A percentile compares a stretch with the other conserved stretches of the same genome.
phyloP scores from a whole-genome alignment of 805 yeast genomes.

The Diddensiella santjacobensis region DNA sequence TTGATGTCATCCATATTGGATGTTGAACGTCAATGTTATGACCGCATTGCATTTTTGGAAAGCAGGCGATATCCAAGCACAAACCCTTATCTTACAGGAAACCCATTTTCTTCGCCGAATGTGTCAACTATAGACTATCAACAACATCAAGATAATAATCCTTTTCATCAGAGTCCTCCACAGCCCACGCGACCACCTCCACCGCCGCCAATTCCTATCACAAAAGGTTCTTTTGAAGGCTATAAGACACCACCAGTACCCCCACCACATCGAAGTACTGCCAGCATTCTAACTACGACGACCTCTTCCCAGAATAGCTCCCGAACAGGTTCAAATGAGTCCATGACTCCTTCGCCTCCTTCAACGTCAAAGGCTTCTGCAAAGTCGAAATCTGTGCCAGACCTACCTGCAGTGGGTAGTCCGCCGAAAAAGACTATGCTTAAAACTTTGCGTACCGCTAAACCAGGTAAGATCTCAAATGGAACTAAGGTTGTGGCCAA shows the following conservation, averaged over 20 bases:
- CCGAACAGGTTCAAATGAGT: slow-evolving; percentile 4
- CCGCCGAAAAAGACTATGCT: slow-evolving; percentile 18
- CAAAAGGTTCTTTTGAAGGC: too few species aligned
- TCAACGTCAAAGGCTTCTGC: background rate
- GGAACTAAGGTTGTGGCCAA: slow-evolving; percentile 13
- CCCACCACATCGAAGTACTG: slow-evolving; percentile 2
- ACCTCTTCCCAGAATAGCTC: background rate
- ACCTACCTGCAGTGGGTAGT: slow-evolving; percentile 6
- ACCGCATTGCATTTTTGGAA: slow-evolving; percentile 32
- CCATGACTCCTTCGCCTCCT: background rate
- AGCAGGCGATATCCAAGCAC: slow-evolving; percentile 12
- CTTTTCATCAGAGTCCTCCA: background rate
- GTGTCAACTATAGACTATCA: background rate
- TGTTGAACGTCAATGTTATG: slow-evolving; percentile 39
- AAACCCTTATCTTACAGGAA: background rate
- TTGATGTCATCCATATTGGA: slow-evolving; percentile 36
- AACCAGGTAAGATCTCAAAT: slow-evolving; percentile 16
- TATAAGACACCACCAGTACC: background rate
- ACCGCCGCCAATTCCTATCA: background rate
- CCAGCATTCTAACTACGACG: background rate
- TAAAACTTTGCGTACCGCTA: slow-evolving; percentile 23
- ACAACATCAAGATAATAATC: background rate
- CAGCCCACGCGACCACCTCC: background rate
- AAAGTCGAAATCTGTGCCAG: slow-evolving; percentile 9
- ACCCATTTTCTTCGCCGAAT: background rate